These are phyloP conservation scores for Fusarium pseudonygamai DNA, from an alignment of 2,329 filamentous ascomycete genomes.

Conservation along the genomic window DNA sequence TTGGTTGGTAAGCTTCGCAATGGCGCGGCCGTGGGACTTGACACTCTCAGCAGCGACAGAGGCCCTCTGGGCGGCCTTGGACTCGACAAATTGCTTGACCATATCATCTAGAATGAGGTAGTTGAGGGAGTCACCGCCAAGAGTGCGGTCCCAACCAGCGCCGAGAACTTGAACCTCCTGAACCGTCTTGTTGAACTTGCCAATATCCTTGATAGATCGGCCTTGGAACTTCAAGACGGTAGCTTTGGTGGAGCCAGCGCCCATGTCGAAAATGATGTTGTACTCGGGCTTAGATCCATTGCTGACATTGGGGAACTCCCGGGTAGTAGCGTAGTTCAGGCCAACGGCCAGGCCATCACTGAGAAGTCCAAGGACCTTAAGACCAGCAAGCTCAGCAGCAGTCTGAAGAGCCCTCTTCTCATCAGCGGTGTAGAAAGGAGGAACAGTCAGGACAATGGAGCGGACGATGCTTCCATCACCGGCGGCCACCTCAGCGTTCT, in stretches of 20 bases:
- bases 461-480: constrained; percentile 78
- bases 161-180: constrained; percentile 94
- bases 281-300: constrained; percentile 88
- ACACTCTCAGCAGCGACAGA: constrained; percentile 71
- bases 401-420: constrained; percentile 88
- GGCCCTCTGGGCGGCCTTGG: constrained; percentile 72
- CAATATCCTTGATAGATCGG: constrained; percentile 87
- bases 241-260: constrained; percentile 91
- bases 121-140: constrained; percentile 92
- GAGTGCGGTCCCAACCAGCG: constrained; percentile 85
- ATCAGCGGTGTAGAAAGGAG: constrained; percentile 87
- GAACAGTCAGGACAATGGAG: constrained; percentile 88
- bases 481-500: constrained; percentile 86
- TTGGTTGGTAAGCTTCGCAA: constrained; percentile 93
- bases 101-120: constrained; percentile 90
- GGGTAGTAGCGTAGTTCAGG: constrained; percentile 91
- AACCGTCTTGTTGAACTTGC: constrained; percentile 94
- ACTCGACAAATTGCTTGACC: constrained; percentile 79
- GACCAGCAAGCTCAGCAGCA: constrained; percentile 86
- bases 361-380: constrained; percentile 85
- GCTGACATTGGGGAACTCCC: constrained; percentile 86
- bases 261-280: constrained; percentile 97
- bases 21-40: constrained; percentile 80
- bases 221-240: constrained; percentile 91
- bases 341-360: constrained; percentile 93